Conservation (phyloP, 768 basidiomycete species). For the Tulasnella sp. region DNA sequence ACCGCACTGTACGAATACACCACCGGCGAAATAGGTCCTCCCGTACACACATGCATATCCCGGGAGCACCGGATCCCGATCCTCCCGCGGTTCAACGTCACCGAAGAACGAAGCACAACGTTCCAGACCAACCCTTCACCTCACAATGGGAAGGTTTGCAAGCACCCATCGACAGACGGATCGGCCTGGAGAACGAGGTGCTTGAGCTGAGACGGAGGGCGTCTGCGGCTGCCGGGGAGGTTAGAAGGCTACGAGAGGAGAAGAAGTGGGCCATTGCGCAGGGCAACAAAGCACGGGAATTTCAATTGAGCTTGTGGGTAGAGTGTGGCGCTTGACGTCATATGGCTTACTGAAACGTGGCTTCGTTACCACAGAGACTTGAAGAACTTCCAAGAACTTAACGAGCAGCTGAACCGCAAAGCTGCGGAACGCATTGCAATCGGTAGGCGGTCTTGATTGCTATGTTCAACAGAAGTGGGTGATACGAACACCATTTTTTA, state of each 20-base stretch:
- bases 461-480: neutral
- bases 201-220: conserved; percentile 67
- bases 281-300: conserved; percentile 64
- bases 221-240: conserved; percentile 73
- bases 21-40: neutral
- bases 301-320: conserved; percentile 69
- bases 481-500: neutral
- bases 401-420: conserved; percentile 72
- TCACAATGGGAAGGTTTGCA: conserved; percentile 17
- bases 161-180: conserved; percentile 2
- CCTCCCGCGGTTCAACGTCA: neutral
- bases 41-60: neutral
- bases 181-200: conserved; percentile 40
- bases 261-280: conserved; percentile 78
- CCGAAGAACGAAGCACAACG: conserved; percentile 11
- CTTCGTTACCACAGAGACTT: conserved; percentile 32
- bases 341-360: neutral
- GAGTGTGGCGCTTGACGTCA: neutral
- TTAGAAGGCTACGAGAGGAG: conserved; percentile 76
- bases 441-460: neutral
- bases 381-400: conserved; percentile 67
- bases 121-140: conserved; percentile 8
- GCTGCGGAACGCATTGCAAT: conserved; percentile 34
- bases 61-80: conserved; percentile 2
- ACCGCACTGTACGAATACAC: neutral